Percentiles rank a stretch among this genome's conserved stretches.
Conservation (phyloP, 139 green algal species). For the Pleodorina starrii region DNA sequence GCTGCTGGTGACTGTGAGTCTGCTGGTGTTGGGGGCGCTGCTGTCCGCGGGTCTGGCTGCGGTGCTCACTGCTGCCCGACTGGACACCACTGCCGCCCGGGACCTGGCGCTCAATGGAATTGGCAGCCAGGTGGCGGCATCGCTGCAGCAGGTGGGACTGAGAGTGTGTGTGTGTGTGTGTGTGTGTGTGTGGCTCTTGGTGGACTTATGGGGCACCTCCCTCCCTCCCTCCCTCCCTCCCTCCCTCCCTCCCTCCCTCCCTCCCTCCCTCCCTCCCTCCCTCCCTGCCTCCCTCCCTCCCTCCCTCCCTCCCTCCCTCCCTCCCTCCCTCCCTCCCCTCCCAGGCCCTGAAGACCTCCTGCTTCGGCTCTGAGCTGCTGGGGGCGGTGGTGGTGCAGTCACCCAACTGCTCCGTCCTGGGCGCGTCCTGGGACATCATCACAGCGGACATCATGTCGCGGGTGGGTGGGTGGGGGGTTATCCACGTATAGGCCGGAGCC, state of each 20-base stretch:
- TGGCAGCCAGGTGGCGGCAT: background rate
- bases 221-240: background rate
- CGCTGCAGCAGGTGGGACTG: background rate
- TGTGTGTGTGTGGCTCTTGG: background rate
- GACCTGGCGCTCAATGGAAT: conserved; percentile 14
- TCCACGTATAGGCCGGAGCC: no score
- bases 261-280: background rate
- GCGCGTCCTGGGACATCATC: background rate
- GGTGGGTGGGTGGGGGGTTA: no score
- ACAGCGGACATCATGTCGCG: conserved; percentile 1
- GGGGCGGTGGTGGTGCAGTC: background rate
- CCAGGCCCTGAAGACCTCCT: conserved; percentile 4
- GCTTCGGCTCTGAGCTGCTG: conserved; percentile 17
- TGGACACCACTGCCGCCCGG: background rate
- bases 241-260: background rate
- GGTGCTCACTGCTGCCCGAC: background rate
- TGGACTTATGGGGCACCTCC: no score
- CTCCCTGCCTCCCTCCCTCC: background rate
- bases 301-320: background rate
- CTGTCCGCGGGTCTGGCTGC: background rate
- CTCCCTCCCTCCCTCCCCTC: background rate
- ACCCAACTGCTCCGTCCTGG: background rate
- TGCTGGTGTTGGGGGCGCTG: background rate
- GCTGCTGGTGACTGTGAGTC: background rate
- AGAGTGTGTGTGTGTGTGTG: background rate